phyloP scores from a whole-genome alignment of 23 red algal species.

The Gracilaria vermiculophylla region DNA sequence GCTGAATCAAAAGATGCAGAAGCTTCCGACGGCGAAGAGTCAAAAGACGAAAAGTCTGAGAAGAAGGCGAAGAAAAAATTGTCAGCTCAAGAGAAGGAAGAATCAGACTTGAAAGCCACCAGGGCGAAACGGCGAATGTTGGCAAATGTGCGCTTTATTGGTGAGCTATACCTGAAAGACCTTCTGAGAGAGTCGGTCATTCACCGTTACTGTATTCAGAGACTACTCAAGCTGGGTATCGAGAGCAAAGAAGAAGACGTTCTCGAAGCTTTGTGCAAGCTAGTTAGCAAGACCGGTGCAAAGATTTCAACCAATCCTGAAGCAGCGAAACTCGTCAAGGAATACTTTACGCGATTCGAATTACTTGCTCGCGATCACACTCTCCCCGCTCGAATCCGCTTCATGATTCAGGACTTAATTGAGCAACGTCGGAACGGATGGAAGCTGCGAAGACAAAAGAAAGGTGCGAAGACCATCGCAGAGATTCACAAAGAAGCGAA shows the following conservation, averaged over 20 bases:
- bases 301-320: conserved; percentile 71
- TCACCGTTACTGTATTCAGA: conserved; percentile 75
- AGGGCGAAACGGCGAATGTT: conserved; percentile 94
- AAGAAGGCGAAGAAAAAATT: conserved; percentile 24
- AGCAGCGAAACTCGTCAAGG: conserved; percentile 43
- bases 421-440: conserved; percentile 85
- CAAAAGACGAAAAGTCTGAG: not conserved
- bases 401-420: conserved; percentile 95
- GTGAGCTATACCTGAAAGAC: conserved; percentile 89
- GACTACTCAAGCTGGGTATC: conserved; percentile 56
- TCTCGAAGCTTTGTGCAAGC: conserved; percentile 87
- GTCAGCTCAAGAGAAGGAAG: not conserved
- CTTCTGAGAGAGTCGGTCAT: conserved; percentile 84
- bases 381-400: conserved; percentile 82
- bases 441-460: conserved; percentile 79
- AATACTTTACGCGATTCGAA: conserved; percentile 70
- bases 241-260: conserved; percentile 59
- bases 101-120: conserved; percentile 20
- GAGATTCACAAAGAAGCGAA: conserved; percentile 88
- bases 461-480: conserved; percentile 84
- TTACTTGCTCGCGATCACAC: conserved; percentile 44
- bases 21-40: not conserved
- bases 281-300: conserved; percentile 87
- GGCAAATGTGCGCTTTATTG: conserved; percentile 96
- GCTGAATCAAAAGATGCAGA: conserved; percentile 44